Percentiles rank a stretch among this genome's conserved stretches.
Evolutionary conservation across 2,329 filamentous ascomycete genomes (phyloP).

Genomic region (Colletotrichum simmondsii): DNA sequence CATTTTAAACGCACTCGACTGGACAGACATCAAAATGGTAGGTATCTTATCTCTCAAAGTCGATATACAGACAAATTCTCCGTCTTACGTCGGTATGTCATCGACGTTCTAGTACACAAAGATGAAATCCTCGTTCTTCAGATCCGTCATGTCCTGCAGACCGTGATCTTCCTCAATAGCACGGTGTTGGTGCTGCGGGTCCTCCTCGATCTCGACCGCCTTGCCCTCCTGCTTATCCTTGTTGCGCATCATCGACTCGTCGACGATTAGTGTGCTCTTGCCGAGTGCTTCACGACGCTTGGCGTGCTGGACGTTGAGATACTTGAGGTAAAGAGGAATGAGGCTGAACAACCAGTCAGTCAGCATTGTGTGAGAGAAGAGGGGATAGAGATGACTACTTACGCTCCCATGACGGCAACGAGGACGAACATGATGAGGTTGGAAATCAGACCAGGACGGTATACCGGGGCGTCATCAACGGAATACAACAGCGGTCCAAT

Average conservation of each 20-base stretch:
- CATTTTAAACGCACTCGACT: too few species aligned
- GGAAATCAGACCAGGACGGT: conserved; percentile 65
- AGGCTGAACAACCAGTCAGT: neutral
- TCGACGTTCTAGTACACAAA: conserved; percentile 54
- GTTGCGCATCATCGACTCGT: conserved; percentile 33
- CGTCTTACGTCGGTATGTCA: neutral
- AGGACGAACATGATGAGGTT: conserved; percentile 71
- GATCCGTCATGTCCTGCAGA: conserved; percentile 63
- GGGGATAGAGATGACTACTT: neutral
- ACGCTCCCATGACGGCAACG: conserved; percentile 59
- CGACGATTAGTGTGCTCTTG: conserved; percentile 50
- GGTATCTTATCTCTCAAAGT: too few species aligned
- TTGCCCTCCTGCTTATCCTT: conserved; percentile 23
- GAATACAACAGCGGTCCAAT: conserved; percentile 74
- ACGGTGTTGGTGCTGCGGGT: conserved; percentile 25
- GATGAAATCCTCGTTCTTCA: conserved; percentile 71
- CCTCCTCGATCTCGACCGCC: conserved; percentile 41
- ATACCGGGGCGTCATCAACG: conserved; percentile 66
- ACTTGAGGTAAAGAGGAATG: conserved; percentile 57
- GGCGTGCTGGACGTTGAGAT: conserved; percentile 67
- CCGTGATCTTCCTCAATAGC: conserved; percentile 53
- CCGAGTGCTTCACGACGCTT: conserved; percentile 65
- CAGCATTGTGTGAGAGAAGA: neutral
- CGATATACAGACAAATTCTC: too few species aligned
- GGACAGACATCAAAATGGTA: too few species aligned